Percentiles rank a stretch among this genome's conserved stretches.
Conservation (phyloP, 2,329 filamentous ascomycete species). For the Coniochaeta sp. region DNA sequence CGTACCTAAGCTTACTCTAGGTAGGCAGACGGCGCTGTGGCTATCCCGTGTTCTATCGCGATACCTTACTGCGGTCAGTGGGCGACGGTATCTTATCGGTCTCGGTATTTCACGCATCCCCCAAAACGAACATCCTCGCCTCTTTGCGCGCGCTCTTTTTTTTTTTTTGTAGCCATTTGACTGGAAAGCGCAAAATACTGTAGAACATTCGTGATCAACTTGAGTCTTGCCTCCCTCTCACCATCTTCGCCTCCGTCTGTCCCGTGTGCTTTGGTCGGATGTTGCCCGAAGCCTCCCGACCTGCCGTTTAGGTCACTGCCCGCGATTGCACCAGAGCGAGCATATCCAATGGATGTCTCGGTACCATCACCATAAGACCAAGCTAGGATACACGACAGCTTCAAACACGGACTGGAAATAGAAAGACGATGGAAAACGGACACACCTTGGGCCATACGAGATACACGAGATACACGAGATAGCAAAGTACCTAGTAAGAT, state of each 20-base stretch:
- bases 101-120: not conserved
- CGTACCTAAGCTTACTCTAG: no score
- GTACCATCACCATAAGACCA: not conserved
- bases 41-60: no score
- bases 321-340: not conserved
- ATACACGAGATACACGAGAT: not conserved
- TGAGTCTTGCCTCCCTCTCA: not conserved
- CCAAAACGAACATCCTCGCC: not conserved
- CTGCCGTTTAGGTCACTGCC: not conserved
- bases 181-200: not conserved
- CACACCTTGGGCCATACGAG: not conserved
- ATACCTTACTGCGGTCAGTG: not conserved
- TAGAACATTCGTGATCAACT: not conserved
- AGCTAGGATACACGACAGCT: not conserved
- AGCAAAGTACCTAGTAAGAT: not conserved
- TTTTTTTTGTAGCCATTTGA: not conserved
- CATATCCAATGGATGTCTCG: not conserved
- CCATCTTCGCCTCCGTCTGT: not conserved
- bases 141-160: not conserved
- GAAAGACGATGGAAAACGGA: not conserved
- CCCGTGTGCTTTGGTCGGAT: not conserved
- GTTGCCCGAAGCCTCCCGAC: not conserved
- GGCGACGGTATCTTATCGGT: not conserved
- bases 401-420: not conserved
- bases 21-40: no score